A percentile compares a stretch with the other conserved stretches of the same genome.
Evolutionary conservation across 305 asterid species (phyloP).

Genomic region (Fraxinus velutina): DNA sequence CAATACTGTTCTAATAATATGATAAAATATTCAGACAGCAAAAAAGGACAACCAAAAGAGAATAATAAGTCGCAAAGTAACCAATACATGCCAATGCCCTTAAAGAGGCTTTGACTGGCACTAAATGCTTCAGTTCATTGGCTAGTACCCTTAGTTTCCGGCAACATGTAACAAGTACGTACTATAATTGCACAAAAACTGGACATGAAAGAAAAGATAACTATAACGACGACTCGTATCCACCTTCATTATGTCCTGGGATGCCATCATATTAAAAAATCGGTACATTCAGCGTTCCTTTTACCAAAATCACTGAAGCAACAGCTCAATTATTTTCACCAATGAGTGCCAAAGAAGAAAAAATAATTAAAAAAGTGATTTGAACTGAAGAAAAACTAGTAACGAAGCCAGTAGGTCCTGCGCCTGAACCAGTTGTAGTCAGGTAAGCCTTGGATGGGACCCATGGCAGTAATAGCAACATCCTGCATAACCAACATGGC

Average conservation of each 20-base stretch:
- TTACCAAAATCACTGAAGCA: constrained; percentile 1
- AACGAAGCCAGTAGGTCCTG: constrained; percentile 92
- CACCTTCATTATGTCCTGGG: neutral
- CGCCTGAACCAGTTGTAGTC: constrained; percentile 99
- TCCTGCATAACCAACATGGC: constrained; percentile 39
- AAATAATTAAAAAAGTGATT: neutral
- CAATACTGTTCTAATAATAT: too few species aligned
- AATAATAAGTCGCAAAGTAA: too few species aligned
- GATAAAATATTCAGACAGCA: too few species aligned
- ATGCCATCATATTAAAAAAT: neutral
- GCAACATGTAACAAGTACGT: neutral
- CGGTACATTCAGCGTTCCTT: neutral
- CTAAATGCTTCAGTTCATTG: neutral
- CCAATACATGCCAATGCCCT: neutral
- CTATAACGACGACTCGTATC: neutral
- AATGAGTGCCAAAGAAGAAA: neutral
- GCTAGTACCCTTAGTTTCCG: neutral
- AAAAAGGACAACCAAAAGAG: too few species aligned
- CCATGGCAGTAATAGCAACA: constrained; percentile 69
- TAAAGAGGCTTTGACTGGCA: neutral
- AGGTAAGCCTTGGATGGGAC: constrained; percentile 78
- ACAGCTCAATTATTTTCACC: constrained; percentile 29
- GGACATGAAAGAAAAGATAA: neutral
- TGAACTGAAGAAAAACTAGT: constrained; percentile 32
- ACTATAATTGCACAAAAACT: neutral